Conservation (phyloP, 331 rosid genomes). For the Malus hybrid region DNA sequence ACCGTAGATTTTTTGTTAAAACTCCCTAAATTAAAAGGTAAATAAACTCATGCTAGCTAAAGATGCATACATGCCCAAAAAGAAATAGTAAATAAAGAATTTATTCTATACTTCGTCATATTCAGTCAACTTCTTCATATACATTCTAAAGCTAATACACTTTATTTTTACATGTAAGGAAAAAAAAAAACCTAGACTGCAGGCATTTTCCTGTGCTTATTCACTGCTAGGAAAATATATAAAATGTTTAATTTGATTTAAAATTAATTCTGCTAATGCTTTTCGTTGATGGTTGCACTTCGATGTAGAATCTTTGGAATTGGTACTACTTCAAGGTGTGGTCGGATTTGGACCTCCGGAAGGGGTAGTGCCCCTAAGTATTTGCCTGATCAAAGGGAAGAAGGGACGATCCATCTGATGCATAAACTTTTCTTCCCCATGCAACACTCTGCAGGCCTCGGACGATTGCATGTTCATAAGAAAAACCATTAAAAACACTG, state of each 20-base stretch:
- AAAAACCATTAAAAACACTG: background rate
- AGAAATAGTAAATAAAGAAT: no score
- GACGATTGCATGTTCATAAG: background rate
- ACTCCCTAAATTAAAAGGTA: no score
- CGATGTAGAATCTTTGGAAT: no score
- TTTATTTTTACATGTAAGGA: background rate
- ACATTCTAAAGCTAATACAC: no score
- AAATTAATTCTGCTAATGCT: no score
- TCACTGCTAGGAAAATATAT: background rate
- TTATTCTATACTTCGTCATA: no score
- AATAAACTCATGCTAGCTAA: no score
- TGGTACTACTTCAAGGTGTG: background rate
- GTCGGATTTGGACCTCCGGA: background rate
- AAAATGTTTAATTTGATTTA: no score
- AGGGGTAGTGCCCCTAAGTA: background rate
- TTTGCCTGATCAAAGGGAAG: background rate
- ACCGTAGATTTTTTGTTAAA: no score
- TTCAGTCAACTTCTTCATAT: no score
- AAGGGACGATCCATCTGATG: background rate
- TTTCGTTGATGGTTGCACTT: background rate
- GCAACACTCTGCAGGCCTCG: slow-evolving; percentile 5
- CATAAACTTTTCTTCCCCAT: background rate
- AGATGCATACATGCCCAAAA: no score
- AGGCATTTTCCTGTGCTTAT: background rate
- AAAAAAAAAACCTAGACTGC: background rate